Percentiles rank a stretch among this genome's conserved stretches.
These are phyloP conservation scores for Eimeria falciformis DNA, from an alignment of 169 alveolate species.

Conservation along the genomic window DNA sequence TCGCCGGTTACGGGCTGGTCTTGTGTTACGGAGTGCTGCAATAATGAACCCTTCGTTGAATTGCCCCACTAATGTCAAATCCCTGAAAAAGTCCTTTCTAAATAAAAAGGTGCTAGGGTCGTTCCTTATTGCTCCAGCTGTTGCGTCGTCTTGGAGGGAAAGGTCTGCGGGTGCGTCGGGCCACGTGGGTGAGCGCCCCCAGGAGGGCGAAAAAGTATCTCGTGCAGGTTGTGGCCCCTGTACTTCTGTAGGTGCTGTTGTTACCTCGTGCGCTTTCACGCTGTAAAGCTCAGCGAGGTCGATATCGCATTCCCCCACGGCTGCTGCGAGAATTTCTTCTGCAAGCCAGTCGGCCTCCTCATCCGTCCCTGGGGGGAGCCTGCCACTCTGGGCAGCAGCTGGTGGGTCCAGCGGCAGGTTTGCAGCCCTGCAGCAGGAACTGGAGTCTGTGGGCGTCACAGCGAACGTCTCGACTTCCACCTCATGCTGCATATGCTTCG, in stretches of 20 bases:
- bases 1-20: neutral
- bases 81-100: slow-evolving; percentile 90
- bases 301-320: slow-evolving; percentile 6
- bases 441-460: too few relatives aligned
- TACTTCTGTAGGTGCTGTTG: neutral
- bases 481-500: too few relatives aligned
- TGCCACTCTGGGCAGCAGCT: neutral
- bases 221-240: neutral
- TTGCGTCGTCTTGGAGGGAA: neutral
- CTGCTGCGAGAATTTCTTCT: slow-evolving; percentile 2
- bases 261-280: neutral
- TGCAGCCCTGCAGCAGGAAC: too few relatives aligned
- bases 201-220: neutral
- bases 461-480: too few relatives aligned
- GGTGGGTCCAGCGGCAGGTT: too few relatives aligned
- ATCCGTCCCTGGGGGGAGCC: neutral
- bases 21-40: slow-evolving; percentile 76
- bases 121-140: neutral
- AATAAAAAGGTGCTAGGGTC: slow-evolving; percentile 66
- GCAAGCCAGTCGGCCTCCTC: neutral
- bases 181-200: neutral
- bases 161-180: slow-evolving; percentile 10
- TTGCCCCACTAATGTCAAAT: slow-evolving; percentile 90
- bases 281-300: neutral
- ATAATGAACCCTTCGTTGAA: slow-evolving; percentile 98